Conservation (phyloP, 441 rosid genomes). For the Biscutella auriculata region DNA sequence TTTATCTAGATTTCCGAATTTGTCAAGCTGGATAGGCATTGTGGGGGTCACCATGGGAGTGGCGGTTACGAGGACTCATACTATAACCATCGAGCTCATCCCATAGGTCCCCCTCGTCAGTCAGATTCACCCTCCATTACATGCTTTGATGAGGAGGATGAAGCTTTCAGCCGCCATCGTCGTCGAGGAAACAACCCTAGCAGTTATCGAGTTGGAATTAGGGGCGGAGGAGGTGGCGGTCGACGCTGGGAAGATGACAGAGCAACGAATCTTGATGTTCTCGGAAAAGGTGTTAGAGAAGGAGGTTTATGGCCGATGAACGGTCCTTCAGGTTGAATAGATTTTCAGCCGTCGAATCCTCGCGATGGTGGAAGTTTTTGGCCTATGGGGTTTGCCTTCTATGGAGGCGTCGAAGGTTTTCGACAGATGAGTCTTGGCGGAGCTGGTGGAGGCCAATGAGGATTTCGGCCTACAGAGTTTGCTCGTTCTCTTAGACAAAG, state of each 20-base stretch:
- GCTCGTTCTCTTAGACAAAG: no score
- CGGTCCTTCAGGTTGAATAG: slow-evolving; percentile 14
- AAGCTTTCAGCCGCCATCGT: slow-evolving; percentile 21
- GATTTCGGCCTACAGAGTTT: no score
- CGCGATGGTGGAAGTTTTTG: slow-evolving; percentile 21
- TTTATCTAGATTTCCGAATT: background rate
- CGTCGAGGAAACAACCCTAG: slow-evolving; percentile 63
- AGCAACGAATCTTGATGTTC: slow-evolving; percentile 33
- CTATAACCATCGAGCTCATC: slow-evolving; percentile 30
- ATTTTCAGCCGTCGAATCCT: slow-evolving; percentile 25
- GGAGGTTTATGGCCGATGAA: slow-evolving; percentile 28
- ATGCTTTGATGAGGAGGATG: slow-evolving; percentile 24
- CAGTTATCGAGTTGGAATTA: slow-evolving; percentile 30
- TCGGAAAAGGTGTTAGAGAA: slow-evolving; percentile 4
- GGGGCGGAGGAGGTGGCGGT: slow-evolving; percentile 17
- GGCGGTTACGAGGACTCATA: slow-evolving; percentile 32
- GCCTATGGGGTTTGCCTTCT: slow-evolving; percentile 22
- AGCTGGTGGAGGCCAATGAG: no score
- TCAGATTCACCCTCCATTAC: slow-evolving; percentile 35
- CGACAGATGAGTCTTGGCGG: slow-evolving; percentile 20
- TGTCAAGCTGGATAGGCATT: slow-evolving; percentile 70
- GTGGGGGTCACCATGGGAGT: slow-evolving; percentile 56
- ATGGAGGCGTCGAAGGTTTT: slow-evolving; percentile 29
- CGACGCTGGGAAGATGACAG: slow-evolving; percentile 37
- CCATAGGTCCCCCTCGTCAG: slow-evolving; percentile 42